Base-by-base conservation (phyloP, 208 protist genomes). In the Acanthamoeba rhysodes region DNA sequence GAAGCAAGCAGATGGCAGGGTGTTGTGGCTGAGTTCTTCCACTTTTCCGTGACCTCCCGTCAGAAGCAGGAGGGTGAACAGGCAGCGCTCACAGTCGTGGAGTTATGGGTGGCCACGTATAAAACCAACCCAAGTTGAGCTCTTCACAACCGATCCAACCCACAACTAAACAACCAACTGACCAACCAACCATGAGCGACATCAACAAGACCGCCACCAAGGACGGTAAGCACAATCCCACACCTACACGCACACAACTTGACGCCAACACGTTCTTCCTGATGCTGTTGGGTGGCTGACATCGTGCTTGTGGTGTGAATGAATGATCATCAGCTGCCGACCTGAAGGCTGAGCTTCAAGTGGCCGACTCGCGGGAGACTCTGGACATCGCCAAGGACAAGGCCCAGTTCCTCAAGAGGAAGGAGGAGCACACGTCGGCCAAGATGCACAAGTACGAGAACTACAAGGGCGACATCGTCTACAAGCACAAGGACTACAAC, bases 401-500 rank as follows among this genome's bases (percentile, higher is more conserved):
- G 45, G 76, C 34, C 20, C 76, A 37, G 45, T 27, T n/a, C 32
- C 7, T 32, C 41, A 84, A 84, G 76, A 12, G 55, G 32, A n/a
- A 27, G 27, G 8, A 57, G 32, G 4, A 18, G 41, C 37, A 48
- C 4, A 45, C 32, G 2, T 20, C 14, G 14, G 18, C 76, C 45
- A 6, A 5, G n/a, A 48, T 32, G 24, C 34, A 57, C 1, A 84
- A 84, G 45, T 37, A 84, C 76, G 76, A 84, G 45, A 84, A 84
- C 76, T 48, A 84, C 45, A 84, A 84, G 32, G 76, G 76, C 9
- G 22, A 16, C 9, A 34, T 14, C 5, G 22, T 57, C 76, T 14
- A 55, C 76, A 9, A 24, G n/a, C 41, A 10, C 76, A 84, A 84
- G 76, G 76, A 84, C 76, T 84, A 84, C 76, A 84, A 84, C 76